phyloP scores from a whole-genome alignment of 768 basidiomycete species.

The Hysterangium stoloniferum region DNA sequence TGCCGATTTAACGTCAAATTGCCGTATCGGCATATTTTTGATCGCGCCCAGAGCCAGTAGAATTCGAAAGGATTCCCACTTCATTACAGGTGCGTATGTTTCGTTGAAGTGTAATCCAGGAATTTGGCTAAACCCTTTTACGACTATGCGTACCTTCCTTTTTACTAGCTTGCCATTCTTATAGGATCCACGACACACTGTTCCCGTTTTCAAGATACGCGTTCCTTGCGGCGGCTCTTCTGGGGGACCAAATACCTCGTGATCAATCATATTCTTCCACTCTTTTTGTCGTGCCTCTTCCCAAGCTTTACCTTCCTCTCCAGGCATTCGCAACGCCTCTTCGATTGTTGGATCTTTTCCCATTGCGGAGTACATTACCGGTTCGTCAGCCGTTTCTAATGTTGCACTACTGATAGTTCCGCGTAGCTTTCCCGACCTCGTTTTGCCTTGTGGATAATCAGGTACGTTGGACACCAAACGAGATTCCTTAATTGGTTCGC shows the following conservation, averaged over 20 bases:
- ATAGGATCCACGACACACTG: slow-evolving; percentile 13
- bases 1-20: slow-evolving; percentile 34
- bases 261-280: not conserved
- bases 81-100: slow-evolving; percentile 13
- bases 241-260: not conserved
- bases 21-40: slow-evolving; percentile 28
- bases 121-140: slow-evolving; percentile 34
- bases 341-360: not conserved
- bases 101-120: slow-evolving; percentile 27
- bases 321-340: not conserved
- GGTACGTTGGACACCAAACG: slow-evolving; percentile 4
- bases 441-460: not conserved
- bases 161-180: slow-evolving; percentile 18
- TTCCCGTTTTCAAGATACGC: too few species aligned
- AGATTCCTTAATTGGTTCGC: too few species aligned
- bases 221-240: not conserved
- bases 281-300: not conserved
- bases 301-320: not conserved
- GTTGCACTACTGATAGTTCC: too few species aligned
- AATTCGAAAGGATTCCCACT: slow-evolving; percentile 22
- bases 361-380: not conserved
- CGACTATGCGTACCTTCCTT: slow-evolving; percentile 33
- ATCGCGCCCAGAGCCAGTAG: slow-evolving; percentile 29
- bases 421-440: not conserved
- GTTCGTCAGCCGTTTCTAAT: not conserved